A percentile compares a stretch with the other conserved stretches of the same genome.
These are phyloP conservation scores for Penicilliopsis zonata DNA, from an alignment of 495 filamentous ascomycete genomes.

Conservation along the genomic window DNA sequence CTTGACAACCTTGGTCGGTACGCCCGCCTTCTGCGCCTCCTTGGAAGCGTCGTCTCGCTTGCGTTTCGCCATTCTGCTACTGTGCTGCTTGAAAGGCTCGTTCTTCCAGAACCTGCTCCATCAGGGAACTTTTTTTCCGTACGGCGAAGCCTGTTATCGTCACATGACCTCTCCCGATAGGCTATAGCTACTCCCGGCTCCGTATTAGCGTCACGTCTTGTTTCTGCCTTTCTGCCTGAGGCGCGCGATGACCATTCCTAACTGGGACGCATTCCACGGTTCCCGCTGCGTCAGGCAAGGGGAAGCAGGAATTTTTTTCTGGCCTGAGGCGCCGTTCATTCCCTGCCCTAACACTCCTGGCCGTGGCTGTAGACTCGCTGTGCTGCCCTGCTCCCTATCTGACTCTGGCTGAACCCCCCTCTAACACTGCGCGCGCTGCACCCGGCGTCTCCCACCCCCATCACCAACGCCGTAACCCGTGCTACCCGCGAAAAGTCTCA, in stretches of 20 bases:
- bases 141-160: slow-evolving; percentile 3
- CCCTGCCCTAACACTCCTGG: background rate
- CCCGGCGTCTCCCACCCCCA: slow-evolving; percentile 9
- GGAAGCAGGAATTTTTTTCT: slow-evolving; percentile 3
- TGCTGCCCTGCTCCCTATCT: background rate
- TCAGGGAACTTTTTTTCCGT: slow-evolving; percentile 11
- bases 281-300: background rate
- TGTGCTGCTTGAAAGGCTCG: too few relatives aligned
- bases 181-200: too few relatives aligned
- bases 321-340: background rate
- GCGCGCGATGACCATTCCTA: too few relatives aligned
- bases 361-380: background rate
- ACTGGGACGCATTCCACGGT: slow-evolving; percentile 1
- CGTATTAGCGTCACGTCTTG: too few relatives aligned
- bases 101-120: too few relatives aligned
- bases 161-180: background rate
- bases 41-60: slow-evolving; percentile 46
- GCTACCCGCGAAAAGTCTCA: slow-evolving; percentile 10
- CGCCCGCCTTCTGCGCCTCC: slow-evolving; percentile 16
- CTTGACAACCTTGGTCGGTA: slow-evolving; percentile 24
- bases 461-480: slow-evolving; percentile 8
- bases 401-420: too few relatives aligned
- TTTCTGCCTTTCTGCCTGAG: slow-evolving; percentile 6
- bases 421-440: slow-evolving; percentile 5
- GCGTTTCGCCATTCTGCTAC: slow-evolving; percentile 59